phyloP scores from a whole-genome alignment of 2,329 filamentous ascomycete genomes.

The Fusarium tjaetaba region DNA sequence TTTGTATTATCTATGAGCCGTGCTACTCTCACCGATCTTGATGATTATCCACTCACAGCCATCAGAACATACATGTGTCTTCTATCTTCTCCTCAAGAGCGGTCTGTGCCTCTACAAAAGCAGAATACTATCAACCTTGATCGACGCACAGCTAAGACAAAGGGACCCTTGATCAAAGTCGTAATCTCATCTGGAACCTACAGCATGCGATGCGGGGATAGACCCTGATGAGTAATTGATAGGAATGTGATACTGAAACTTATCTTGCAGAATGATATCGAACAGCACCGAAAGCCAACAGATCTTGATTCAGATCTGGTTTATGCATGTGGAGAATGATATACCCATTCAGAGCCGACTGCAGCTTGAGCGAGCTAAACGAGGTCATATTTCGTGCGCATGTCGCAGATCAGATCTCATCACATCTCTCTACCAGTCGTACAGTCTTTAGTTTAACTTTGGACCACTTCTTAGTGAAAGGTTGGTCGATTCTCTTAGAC shows the following conservation, averaged over 20 bases:
- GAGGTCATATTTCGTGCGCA: neutral
- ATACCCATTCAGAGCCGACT: neutral
- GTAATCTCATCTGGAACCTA: neutral
- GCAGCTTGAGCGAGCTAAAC: neutral
- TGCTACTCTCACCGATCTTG: rapidly evolving
- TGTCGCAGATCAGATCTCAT: neutral
- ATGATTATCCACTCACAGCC: rapidly evolving
- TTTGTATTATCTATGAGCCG: neutral
- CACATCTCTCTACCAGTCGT: rapidly evolving
- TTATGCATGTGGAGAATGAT: neutral
- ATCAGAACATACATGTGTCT: no score
- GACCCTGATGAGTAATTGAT: no score
- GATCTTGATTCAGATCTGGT: neutral
- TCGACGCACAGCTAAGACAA: neutral
- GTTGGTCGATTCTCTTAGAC: neutral
- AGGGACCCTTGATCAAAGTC: neutral
- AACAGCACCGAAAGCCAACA: neutral
- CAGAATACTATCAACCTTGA: neutral
- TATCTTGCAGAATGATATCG: neutral
- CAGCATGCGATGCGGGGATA: neutral
- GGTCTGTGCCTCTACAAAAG: neutral
- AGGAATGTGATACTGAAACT: neutral
- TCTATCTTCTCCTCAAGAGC: neutral
- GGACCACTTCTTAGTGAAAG: rapidly evolving
- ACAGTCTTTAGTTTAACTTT: neutral